These are phyloP conservation scores for Kazachstania taianensis DNA, from an alignment of 805 yeast species.

Conservation along the genomic window DNA sequence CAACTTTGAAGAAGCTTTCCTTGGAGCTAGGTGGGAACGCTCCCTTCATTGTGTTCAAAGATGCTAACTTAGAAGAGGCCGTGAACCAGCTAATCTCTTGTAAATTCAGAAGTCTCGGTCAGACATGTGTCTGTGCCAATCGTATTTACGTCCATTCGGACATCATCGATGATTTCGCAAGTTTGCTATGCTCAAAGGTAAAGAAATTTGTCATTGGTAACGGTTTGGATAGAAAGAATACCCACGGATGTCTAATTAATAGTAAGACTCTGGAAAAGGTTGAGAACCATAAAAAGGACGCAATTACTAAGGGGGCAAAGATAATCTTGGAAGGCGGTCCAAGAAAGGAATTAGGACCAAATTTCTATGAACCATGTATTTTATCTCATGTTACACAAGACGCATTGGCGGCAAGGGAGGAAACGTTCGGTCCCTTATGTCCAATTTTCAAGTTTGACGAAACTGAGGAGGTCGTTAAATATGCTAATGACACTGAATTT, in stretches of 20 bases:
- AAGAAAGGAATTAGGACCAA: conserved; percentile 38
- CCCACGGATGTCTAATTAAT: conserved; percentile 52
- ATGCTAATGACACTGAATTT: conserved; percentile 44
- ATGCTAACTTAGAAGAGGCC: conserved; percentile 48
- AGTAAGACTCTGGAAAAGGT: conserved; percentile 42
- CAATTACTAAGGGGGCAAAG: conserved; percentile 44
- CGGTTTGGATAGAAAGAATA: conserved; percentile 41
- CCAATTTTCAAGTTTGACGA: conserved; percentile 47
- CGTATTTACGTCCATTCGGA: conserved; percentile 46
- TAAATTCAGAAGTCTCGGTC: conserved; percentile 54
- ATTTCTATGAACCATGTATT: conserved; percentile 47
- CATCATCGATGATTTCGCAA: conserved; percentile 39
- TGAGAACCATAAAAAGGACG: conserved; percentile 44
- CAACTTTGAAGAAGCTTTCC: conserved; percentile 49
- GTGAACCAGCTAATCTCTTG: conserved; percentile 43
- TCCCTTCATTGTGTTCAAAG: conserved; percentile 51
- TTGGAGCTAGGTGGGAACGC: conserved; percentile 64
- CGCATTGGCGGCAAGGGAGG: conserved; percentile 44
- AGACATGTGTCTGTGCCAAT: conserved; percentile 58
- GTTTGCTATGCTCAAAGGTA: conserved; percentile 37
- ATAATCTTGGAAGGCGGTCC: conserved; percentile 44
- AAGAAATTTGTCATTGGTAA: conserved; percentile 42
- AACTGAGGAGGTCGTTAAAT: conserved; percentile 41
- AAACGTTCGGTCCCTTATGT: conserved; percentile 58
- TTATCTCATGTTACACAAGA: conserved; percentile 41